A percentile compares a stretch with the other conserved stretches of the same genome.
Evolutionary conservation across 306 rosid genomes (phyloP).

Genomic region (Prunus mume): DNA sequence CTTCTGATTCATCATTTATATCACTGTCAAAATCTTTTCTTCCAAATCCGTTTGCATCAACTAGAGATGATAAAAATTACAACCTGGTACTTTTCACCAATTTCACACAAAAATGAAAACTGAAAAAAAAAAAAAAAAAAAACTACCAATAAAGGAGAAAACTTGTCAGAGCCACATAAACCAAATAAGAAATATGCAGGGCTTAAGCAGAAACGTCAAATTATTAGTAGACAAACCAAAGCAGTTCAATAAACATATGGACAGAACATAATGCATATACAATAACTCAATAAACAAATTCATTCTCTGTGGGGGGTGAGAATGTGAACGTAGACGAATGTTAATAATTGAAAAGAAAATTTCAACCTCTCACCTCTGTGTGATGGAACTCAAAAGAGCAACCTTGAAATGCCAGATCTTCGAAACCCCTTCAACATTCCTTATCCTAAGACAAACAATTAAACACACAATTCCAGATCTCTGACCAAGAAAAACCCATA

Average conservation of each 20-base stretch:
- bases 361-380: constrained; percentile 26
- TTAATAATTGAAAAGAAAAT: not conserved
- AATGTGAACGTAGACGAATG: not conserved
- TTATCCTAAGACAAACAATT: constrained; percentile 19
- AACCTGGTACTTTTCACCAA: not conserved
- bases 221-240: constrained; percentile 1
- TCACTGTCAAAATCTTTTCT: constrained; percentile 11
- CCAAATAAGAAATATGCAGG: not conserved
- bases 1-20: constrained; percentile 10
- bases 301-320: not conserved
- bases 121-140: not conserved
- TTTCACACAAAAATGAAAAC: constrained; percentile 3
- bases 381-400: constrained; percentile 22
- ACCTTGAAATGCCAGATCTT: constrained; percentile 63
- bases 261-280: constrained; percentile 16
- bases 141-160: constrained; percentile 8
- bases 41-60: constrained; percentile 10
- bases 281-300: constrained; percentile 8
- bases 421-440: constrained; percentile 39
- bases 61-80: not conserved
- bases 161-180: not conserved
- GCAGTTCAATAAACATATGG: constrained; percentile 13
- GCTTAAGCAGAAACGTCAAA: constrained; percentile 13
- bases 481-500: constrained; percentile 24
- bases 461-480: constrained; percentile 41